phyloP scores from a whole-genome alignment of 1,284 basidiomycete species.

The Melanopsichium pennsylvanicum region DNA sequence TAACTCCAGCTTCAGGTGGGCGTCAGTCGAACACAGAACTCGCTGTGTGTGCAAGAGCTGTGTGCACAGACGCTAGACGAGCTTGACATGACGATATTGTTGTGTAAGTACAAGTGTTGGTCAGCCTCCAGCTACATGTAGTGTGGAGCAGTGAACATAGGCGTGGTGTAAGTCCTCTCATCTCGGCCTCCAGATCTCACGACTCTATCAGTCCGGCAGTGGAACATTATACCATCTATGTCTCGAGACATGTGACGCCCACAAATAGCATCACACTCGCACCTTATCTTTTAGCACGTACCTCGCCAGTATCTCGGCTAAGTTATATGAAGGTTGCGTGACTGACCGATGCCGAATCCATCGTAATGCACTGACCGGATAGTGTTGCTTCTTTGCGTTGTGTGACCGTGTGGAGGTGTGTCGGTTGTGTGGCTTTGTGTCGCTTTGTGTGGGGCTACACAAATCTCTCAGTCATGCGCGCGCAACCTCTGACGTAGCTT shows the following conservation, averaged over 20 bases:
- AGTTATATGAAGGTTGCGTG: neutral
- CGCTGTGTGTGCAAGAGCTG: no score
- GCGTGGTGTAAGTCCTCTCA: no score
- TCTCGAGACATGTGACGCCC: constrained; percentile 3
- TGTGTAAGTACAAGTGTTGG: neutral
- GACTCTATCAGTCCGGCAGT: no score
- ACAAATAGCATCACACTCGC: neutral
- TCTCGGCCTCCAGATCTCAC: no score
- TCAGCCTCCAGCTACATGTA: neutral
- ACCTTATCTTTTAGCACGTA: neutral
- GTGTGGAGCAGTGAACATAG: no score
- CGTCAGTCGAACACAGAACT: neutral
- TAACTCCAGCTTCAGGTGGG: no score
- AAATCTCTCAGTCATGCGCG: no score
- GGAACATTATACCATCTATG: no score
- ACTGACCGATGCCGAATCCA: neutral
- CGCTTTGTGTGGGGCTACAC: neutral
- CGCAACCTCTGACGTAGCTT: no score
- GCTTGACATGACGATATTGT: neutral
- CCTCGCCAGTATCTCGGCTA: neutral
- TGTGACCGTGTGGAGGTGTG: neutral
- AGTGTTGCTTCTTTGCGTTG: neutral
- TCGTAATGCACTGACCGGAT: no score
- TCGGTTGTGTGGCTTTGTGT: constrained; percentile 4
- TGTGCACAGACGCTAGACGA: constrained; percentile 1